Percentiles rank a stretch among this genome's conserved stretches.
Evolutionary conservation across 176 grass and related monocot genomes (phyloP).

Genomic region (Cenchrus purpureus): DNA sequence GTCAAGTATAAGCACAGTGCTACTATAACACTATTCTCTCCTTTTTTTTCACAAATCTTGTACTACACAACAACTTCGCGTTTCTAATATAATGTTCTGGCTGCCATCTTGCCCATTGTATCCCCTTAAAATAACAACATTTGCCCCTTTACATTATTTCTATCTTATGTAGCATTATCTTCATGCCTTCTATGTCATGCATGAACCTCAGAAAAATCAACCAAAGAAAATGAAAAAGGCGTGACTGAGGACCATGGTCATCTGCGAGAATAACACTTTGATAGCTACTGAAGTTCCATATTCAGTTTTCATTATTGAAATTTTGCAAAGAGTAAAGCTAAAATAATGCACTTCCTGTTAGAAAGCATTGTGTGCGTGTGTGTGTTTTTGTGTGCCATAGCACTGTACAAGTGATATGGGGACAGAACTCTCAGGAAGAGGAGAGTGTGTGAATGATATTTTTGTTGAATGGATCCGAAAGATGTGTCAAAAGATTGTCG

Average conservation of each 20-base stretch:
- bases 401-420: neutral
- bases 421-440: conserved; percentile 21
- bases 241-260: neutral
- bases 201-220: neutral
- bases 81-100: too few species aligned
- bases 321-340: neutral
- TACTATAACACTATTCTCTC: neutral
- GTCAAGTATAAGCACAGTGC: conserved; percentile 5
- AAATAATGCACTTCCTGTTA: neutral
- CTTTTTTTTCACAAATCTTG: too few species aligned
- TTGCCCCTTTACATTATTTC: neutral
- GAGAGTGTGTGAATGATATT: conserved; percentile 69
- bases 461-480: conserved; percentile 85
- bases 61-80: too few species aligned
- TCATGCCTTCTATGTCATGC: neutral
- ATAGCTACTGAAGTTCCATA: neutral
- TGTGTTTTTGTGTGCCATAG: neutral
- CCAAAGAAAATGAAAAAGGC: neutral
- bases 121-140: neutral
- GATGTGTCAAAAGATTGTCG: conserved; percentile 77
- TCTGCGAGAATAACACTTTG: conserved; percentile 21
- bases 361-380: neutral
- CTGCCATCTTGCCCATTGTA: too few species aligned
- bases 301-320: neutral
- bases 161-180: neutral